Evolutionary conservation across 2,329 filamentous ascomycete species (phyloP).

Genomic region (Dothistroma pini): DNA sequence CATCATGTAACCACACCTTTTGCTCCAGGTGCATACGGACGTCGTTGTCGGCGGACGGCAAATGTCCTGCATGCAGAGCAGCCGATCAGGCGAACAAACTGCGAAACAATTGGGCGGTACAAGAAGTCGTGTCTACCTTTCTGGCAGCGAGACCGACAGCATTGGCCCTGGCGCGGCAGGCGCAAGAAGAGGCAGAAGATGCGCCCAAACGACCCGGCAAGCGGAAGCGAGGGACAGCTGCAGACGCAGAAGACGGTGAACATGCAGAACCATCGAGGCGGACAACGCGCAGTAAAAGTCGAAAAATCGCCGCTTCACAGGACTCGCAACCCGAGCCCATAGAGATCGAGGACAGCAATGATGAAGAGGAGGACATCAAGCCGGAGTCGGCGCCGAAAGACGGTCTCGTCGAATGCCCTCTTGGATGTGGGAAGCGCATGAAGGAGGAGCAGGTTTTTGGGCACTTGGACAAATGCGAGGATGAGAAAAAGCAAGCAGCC

Average conservation of each 20-base stretch:
- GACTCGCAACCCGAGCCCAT: slow-evolving; percentile 29
- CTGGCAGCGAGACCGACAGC: slow-evolving; percentile 59
- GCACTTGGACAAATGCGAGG: slow-evolving; percentile 71
- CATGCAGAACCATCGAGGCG: slow-evolving; percentile 24
- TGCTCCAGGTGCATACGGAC: slow-evolving; percentile 93
- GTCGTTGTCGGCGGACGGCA: slow-evolving; percentile 75
- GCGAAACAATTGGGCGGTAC: slow-evolving; percentile 76
- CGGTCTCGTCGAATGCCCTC: slow-evolving; percentile 77
- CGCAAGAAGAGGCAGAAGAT: slow-evolving; percentile 24
- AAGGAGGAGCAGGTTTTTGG: slow-evolving; percentile 71
- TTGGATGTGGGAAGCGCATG: slow-evolving; percentile 72
- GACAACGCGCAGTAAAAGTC: slow-evolving; percentile 39
- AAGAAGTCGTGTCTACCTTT: slow-evolving; percentile 81
- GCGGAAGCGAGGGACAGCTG: slow-evolving; percentile 45
- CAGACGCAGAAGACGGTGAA: slow-evolving; percentile 32
- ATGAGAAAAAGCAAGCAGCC: slow-evolving; percentile 32
- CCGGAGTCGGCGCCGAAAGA: slow-evolving; percentile 53
- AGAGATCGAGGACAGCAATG: slow-evolving; percentile 39
- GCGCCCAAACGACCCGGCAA: slow-evolving; percentile 42
- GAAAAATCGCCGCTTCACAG: slow-evolving; percentile 32
- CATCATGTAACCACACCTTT: slow-evolving; percentile 91
- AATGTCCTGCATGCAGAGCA: slow-evolving; percentile 79
- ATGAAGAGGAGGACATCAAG: slow-evolving; percentile 37
- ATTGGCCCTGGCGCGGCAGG: slow-evolving; percentile 58
- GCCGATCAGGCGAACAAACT: slow-evolving; percentile 80